Percentiles rank a stretch among this genome's conserved stretches.
Conservation (phyloP, 164 flowering plant species). For the Cinnamomum micranthum region DNA sequence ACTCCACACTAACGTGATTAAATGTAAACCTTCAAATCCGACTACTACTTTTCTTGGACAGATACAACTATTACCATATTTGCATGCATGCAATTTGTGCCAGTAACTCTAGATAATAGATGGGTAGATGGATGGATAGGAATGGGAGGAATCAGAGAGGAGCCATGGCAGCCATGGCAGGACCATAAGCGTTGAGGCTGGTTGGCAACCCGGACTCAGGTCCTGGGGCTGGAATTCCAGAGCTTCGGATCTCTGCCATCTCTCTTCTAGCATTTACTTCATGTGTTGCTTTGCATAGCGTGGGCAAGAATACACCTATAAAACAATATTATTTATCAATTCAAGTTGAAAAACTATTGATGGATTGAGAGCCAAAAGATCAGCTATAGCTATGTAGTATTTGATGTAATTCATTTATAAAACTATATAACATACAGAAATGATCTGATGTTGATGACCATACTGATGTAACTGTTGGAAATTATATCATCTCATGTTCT, state of each 20-base stretch:
- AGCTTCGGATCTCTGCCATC: constrained; percentile 58
- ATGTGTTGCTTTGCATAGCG: constrained; percentile 39
- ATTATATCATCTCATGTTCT: too few relatives aligned
- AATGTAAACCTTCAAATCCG: too few relatives aligned
- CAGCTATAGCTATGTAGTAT: too few relatives aligned
- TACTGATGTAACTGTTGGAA: too few relatives aligned
- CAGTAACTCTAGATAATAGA: too few relatives aligned
- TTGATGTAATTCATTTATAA: too few relatives aligned
- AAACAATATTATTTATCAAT: neutral
- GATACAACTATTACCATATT: too few relatives aligned
- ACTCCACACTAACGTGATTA: neutral
- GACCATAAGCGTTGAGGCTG: neutral
- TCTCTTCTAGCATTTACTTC: constrained; percentile 31
- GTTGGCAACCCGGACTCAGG: constrained; percentile 12
- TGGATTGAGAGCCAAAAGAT: too few relatives aligned
- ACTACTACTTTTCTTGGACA: neutral
- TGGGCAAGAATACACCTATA: constrained; percentile 62
- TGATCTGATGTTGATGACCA: too few relatives aligned
- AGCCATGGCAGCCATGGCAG: neutral
- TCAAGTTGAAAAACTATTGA: too few relatives aligned
- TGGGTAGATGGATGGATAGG: neutral
- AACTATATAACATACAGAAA: too few relatives aligned
- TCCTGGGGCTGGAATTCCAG: constrained; percentile 49
- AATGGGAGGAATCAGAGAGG: neutral
- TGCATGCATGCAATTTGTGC: too few relatives aligned